Conservation (phyloP, 2,329 filamentous ascomycete species). For the Fusarium sp. region DNA sequence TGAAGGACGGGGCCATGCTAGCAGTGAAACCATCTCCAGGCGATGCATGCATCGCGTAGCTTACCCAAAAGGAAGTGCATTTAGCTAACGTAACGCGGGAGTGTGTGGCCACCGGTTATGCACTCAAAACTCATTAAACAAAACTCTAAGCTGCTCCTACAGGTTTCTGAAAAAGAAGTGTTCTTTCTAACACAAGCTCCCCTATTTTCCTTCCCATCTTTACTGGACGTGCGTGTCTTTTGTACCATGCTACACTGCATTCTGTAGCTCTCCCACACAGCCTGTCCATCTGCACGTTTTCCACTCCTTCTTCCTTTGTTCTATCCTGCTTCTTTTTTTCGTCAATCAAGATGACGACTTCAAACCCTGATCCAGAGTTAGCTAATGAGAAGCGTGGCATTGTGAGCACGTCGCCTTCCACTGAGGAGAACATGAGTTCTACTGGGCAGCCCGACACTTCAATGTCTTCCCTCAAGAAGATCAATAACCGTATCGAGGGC, state of each 20-base stretch:
- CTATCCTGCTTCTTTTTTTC: conserved; percentile 1
- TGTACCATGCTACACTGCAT: conserved; percentile 13
- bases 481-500: conserved; percentile 38
- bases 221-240: background rate
- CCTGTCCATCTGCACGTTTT: background rate
- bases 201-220: background rate
- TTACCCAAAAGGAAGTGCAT: background rate
- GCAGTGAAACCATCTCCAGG: background rate
- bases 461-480: conserved; percentile 16
- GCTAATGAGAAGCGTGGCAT: conserved; percentile 29
- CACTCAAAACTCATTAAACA: conserved; percentile 6
- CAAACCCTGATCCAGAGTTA: conserved; percentile 25
- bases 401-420: conserved; percentile 21
- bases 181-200: background rate
- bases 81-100: background rate
- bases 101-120: background rate
- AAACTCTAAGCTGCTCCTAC: conserved; percentile 26
- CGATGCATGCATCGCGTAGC: background rate
- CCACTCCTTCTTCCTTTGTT: background rate
- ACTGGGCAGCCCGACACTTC: background rate
- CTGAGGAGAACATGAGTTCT: conserved; percentile 15
- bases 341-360: conserved; percentile 11
- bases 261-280: conserved; percentile 19
- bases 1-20: conserved; percentile 3
- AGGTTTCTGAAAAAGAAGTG: background rate